Conservation (phyloP, 2,329 filamentous ascomycete genomes). For the Gnomoniopsis sp. region DNA sequence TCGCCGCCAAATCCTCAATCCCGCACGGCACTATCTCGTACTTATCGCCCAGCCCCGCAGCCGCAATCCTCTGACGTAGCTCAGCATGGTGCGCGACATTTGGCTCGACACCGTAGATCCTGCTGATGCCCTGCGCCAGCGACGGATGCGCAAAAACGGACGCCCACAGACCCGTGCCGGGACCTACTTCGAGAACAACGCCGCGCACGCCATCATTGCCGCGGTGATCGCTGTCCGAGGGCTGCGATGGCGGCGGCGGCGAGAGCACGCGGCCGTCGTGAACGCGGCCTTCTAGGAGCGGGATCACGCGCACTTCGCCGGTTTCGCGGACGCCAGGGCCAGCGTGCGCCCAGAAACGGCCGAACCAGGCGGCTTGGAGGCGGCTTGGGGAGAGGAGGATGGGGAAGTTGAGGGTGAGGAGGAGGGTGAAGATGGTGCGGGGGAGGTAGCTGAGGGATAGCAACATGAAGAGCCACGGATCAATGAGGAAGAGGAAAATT, state of each 20-base stretch:
- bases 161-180: slow-evolving; percentile 60
- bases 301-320: slow-evolving; percentile 42
- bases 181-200: slow-evolving; percentile 41
- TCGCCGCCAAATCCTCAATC: slow-evolving; percentile 51
- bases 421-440: slow-evolving; percentile 31
- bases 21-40: slow-evolving; percentile 63
- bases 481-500: slow-evolving; percentile 33
- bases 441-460: slow-evolving; percentile 46
- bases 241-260: slow-evolving; percentile 28
- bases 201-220: slow-evolving; percentile 36
- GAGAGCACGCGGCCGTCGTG: slow-evolving; percentile 27
- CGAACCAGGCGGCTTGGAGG: slow-evolving; percentile 55
- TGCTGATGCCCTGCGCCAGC: slow-evolving; percentile 29
- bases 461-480: slow-evolving; percentile 52
- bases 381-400: slow-evolving; percentile 38
- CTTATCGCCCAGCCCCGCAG: slow-evolving; percentile 50
- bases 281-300: slow-evolving; percentile 51
- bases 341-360: slow-evolving; percentile 54
- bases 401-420: slow-evolving; percentile 50
- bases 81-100: slow-evolving; percentile 49
- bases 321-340: slow-evolving; percentile 47
- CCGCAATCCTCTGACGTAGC: slow-evolving; percentile 43
- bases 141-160: slow-evolving; percentile 39
- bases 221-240: not conserved
- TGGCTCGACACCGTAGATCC: slow-evolving; percentile 63